Percentiles rank a stretch among this genome's conserved stretches.
Conservation (phyloP, 768 basidiomycete species). For the Gymnopilus junonius region DNA sequence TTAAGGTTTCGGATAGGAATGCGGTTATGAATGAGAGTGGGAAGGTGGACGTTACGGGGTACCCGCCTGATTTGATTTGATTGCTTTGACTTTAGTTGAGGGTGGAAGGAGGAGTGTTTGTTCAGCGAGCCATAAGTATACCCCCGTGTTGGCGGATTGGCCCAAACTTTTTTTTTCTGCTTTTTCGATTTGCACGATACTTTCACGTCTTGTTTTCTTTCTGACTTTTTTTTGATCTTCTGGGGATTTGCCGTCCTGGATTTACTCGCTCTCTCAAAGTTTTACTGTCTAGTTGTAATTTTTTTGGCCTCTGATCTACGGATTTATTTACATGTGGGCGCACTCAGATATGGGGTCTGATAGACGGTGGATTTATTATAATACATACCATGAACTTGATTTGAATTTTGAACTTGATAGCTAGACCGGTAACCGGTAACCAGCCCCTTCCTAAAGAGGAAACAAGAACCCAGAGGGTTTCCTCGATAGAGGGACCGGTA, state of each 20-base stretch:
- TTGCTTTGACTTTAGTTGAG: not conserved
- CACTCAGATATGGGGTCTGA: too few relatives aligned
- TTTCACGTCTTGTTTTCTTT: not conserved
- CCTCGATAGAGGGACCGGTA: slow-evolving; percentile 21
- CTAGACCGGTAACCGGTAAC: too few relatives aligned
- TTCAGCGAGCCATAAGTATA: too few relatives aligned
- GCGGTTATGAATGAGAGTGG: slow-evolving; percentile 37
- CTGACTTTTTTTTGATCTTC: not conserved
- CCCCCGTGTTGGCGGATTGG: not conserved
- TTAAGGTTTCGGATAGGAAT: slow-evolving; percentile 48
- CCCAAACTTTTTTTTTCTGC: not conserved
- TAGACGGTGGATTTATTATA: not conserved
- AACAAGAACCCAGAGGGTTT: slow-evolving; percentile 31
- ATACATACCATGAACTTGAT: too few relatives aligned
- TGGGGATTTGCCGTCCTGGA: not conserved
- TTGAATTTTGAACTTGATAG: too few relatives aligned
- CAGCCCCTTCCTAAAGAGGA: not conserved
- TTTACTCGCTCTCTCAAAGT: not conserved
- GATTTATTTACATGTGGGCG: not conserved
- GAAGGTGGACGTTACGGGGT: slow-evolving; percentile 40
- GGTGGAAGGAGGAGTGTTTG: not conserved
- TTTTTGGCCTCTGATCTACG: not conserved
- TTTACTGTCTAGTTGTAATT: not conserved
- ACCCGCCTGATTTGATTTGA: slow-evolving; percentile 38
- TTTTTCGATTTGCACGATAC: not conserved